phyloP scores from a whole-genome alignment of 495 filamentous ascomycete species.

The Annulohypoxylon stygium region DNA sequence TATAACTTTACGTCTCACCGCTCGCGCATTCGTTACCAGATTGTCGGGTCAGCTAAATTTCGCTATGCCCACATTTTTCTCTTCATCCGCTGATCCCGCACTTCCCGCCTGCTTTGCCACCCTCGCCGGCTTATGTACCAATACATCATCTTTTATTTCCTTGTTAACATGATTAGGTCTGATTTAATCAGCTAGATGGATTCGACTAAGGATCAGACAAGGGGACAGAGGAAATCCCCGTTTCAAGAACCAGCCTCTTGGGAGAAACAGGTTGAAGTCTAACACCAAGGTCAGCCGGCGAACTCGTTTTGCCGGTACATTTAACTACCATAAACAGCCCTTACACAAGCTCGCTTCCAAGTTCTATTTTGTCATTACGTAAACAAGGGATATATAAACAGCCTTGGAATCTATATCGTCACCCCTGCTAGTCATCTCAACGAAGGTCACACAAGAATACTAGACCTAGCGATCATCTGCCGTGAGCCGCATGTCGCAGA shows the following conservation, averaged over 20 bases:
- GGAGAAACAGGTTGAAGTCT: slow-evolving; percentile 5
- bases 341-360: slow-evolving; percentile 17
- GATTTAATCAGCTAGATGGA: background rate
- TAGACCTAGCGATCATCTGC: slow-evolving; percentile 34
- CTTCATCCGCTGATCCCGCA: slow-evolving; percentile 35
- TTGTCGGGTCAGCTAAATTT: slow-evolving; percentile 44
- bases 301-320: slow-evolving; percentile 13
- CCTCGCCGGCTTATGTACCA: slow-evolving; percentile 19
- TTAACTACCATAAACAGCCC: slow-evolving; percentile 10
- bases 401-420: background rate
- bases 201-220: slow-evolving; percentile 25
- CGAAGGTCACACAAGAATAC: slow-evolving; percentile 5
- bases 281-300: slow-evolving; percentile 6
- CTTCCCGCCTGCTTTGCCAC: slow-evolving; percentile 24
- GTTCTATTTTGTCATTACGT: slow-evolving; percentile 32
- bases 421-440: slow-evolving; percentile 11
- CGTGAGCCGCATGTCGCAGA: slow-evolving; percentile 32
- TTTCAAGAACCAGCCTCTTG: slow-evolving; percentile 18
- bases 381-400: slow-evolving; percentile 24
- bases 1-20: slow-evolving; percentile 39
- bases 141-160: slow-evolving; percentile 11
- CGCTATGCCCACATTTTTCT: slow-evolving; percentile 29
- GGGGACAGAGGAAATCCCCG: slow-evolving; percentile 23
- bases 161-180: slow-evolving; percentile 3
- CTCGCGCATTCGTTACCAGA: slow-evolving; percentile 44